These are phyloP conservation scores for Lodderomyces beijingensis DNA, from an alignment of 1,139 yeast genomes.

Conservation along the genomic window DNA sequence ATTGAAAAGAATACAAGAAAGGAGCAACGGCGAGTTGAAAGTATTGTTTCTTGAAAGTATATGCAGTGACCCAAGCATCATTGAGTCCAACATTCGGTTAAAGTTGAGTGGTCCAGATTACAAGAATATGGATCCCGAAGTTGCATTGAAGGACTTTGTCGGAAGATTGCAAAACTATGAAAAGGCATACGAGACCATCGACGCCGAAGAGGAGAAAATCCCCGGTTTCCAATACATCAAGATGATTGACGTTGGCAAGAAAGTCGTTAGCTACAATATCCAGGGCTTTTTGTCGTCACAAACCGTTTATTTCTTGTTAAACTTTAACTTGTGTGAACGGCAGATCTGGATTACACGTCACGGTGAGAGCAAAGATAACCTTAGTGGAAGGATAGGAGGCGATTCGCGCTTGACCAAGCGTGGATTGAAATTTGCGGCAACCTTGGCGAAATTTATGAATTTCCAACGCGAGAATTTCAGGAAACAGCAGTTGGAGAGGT, in stretches of 20 bases:
- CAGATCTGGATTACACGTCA: slow-evolving; percentile 96
- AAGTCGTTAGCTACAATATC: slow-evolving; percentile 86
- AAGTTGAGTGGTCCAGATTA: slow-evolving; percentile 95
- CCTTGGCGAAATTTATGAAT: slow-evolving; percentile 71
- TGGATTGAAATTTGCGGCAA: slow-evolving; percentile 69
- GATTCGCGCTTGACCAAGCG: slow-evolving; percentile 77
- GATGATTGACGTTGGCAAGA: slow-evolving; percentile 94
- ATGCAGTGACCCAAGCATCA: slow-evolving; percentile 72
- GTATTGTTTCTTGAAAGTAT: slow-evolving; percentile 83
- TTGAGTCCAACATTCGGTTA: slow-evolving; percentile 77
- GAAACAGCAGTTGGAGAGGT: slow-evolving; percentile 54
- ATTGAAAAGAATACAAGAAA: slow-evolving; percentile 61
- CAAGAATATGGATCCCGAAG: slow-evolving; percentile 74
- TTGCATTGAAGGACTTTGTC: slow-evolving; percentile 77
- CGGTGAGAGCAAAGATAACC: slow-evolving; percentile 87
- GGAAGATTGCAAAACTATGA: slow-evolving; percentile 81
- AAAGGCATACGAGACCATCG: slow-evolving; percentile 86
- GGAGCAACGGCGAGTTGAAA: slow-evolving; percentile 71
- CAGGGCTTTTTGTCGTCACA: slow-evolving; percentile 93
- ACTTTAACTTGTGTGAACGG: slow-evolving; percentile 85
- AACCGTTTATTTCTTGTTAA: slow-evolving; percentile 82
- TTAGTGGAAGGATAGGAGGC: slow-evolving; percentile 84
- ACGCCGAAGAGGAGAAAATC: slow-evolving; percentile 62
- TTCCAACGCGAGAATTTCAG: slow-evolving; percentile 70
- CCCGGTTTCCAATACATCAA: slow-evolving; percentile 79